phyloP scores from a whole-genome alignment of 2,329 filamentous ascomycete species.

The Calonectria honghensis region DNA sequence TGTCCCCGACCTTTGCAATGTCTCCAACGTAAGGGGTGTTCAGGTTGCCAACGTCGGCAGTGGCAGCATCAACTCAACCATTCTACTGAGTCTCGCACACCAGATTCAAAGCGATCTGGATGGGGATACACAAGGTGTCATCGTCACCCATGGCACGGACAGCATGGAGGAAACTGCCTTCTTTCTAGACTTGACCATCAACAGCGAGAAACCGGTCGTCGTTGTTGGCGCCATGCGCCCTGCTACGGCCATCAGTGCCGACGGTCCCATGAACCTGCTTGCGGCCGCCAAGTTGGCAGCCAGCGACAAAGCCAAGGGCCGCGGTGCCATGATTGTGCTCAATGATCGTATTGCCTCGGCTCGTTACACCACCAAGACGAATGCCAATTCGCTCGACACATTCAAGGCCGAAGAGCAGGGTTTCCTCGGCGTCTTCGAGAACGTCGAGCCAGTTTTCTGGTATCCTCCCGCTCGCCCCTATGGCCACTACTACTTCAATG shows the following conservation, averaged over 20 bases:
- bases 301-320: slow-evolving; percentile 63
- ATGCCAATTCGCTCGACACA: slow-evolving; percentile 77
- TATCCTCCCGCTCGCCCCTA: slow-evolving; percentile 69
- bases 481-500: slow-evolving; percentile 66
- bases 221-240: slow-evolving; percentile 78
- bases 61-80: slow-evolving; percentile 67
- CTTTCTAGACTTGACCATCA: slow-evolving; percentile 75
- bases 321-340: slow-evolving; percentile 75
- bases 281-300: slow-evolving; percentile 75
- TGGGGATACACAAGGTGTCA: slow-evolving; percentile 63
- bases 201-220: slow-evolving; percentile 75
- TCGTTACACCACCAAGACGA: slow-evolving; percentile 76
- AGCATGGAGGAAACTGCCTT: slow-evolving; percentile 78
- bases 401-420: slow-evolving; percentile 75
- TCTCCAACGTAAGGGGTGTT: slow-evolving; percentile 72
- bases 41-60: slow-evolving; percentile 72
- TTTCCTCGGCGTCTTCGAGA: slow-evolving; percentile 74
- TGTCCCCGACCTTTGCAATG: slow-evolving; percentile 72
- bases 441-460: slow-evolving; percentile 76
- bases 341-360: slow-evolving; percentile 76
- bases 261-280: slow-evolving; percentile 77
- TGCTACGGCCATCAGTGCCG: slow-evolving; percentile 75
- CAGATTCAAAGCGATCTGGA: slow-evolving; percentile 69
- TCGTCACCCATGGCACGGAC: slow-evolving; percentile 80
- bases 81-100: slow-evolving; percentile 68